Evolutionary conservation across 2,329 filamentous ascomycete genomes (phyloP), one percentile per base, ranked within the genome.

Genomic region (Colletotrichum lini): DNA sequence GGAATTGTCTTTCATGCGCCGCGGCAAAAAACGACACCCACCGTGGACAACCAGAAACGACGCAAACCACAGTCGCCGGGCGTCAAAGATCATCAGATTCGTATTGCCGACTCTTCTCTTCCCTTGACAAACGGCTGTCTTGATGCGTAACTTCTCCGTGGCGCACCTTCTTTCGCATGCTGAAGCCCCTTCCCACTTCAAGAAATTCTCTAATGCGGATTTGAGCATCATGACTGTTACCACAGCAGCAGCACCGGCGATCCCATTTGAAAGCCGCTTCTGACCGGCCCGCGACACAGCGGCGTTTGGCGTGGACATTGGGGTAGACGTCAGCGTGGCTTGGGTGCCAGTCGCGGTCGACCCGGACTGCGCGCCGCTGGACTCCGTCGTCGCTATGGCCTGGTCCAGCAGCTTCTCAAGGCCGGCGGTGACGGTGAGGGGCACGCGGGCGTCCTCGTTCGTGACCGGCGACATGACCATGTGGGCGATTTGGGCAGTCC

Each of bases 401-500:
- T 60, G 42, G 42, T 35, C 72, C 15, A 61, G 61, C 23, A 84
- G 76, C 75, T 82, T 82, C 61, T 83, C 79, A 44, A 77, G 65
- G 4, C 82, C 83, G 18, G 79, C 80, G 21, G 82, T 83, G 63
- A 84, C 73, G 44, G 80, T 81, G 30, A 84, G 78, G 66, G 81
- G 77, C 15, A 74, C 42, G 49, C 78, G 72, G 49, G 65, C 67
- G 10, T 64, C 62, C 40, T 49, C 61, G 68, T 72, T 75, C 4
- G 74, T 73, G 8, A 74, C 54, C 15, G 67, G 60, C 49, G 49
- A 53, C 18, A 63, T 2, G 21, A 52, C 16, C 21, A 9, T 50
- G 30, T 56, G 21, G 7, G 35, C 18, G 7, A 50, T 23, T 23
- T 15, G 23, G 42, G 49, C 12, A 3, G 42, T 67, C 8, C 26